Evolutionary conservation across 805 yeast genomes (phyloP), one percentile per base, ranked within the genome.

Genomic region (Starmerella khaoyaiensis): DNA sequence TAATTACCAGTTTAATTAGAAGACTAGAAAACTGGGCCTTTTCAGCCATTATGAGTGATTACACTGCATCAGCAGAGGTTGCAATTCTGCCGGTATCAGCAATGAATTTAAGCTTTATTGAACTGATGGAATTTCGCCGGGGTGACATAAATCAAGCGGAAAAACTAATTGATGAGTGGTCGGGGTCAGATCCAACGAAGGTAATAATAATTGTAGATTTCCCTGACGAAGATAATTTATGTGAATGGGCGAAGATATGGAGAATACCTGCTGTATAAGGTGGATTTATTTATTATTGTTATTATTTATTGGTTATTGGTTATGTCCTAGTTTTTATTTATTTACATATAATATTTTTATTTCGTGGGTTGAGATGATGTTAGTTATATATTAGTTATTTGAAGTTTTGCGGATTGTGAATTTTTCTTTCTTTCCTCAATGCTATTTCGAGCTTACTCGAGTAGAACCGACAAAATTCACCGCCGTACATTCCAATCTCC

Each of bases 11-110:
- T 0, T 64, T 86, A 2, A 59, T 90, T 23, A 64, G 98, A 35
- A 76, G 78, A 54, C 64, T 86, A 27, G 90, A 82, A 57, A 79
- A 79, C 58, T 87, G 96, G 97, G 77, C 75, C 49, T 78, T 79
- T 53, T 73, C 86, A 18, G 76, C 93, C 15, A 73, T 87, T 4
- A 69, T 84, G 17, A 78, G 77, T 49, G 97, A 87, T 56, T 90
- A 83, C 58, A 64, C 94, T 36, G 65, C 80, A 7, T 80, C 74
- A 56, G 66, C 81, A 16, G 79, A 83, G 21, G 72, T 71, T 46
- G 67, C n/a, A n/a, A n/a, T n/a, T n/a, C n/a, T n/a, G n/a, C 78
- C 31, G 83, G 31, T 11, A 32, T 12, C 8, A 36, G 36, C 11
- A 18, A n/a, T 34, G n/a, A 33, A 31, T 21, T 15, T 31, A 12